Evolutionary conservation across 2,329 filamentous ascomycete genomes (phyloP).

Genomic region (Zasmidium cellare): DNA sequence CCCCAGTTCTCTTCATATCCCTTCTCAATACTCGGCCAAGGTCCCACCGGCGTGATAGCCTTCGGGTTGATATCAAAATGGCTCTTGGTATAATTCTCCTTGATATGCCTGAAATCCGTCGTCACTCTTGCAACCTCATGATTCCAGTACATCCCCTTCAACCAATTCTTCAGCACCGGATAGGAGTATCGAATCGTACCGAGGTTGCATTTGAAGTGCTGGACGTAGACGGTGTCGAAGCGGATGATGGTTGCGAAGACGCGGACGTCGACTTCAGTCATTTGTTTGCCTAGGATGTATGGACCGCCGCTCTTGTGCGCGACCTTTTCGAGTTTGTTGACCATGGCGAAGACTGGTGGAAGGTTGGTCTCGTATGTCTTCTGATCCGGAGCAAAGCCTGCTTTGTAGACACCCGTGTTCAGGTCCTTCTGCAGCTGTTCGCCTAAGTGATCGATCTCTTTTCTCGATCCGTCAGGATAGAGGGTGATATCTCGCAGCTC

Average conservation of each 20-base stretch:
- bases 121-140: constrained; percentile 56
- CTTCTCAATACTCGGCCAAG: constrained; percentile 59
- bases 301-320: constrained; percentile 51
- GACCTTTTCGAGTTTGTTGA: constrained; percentile 59
- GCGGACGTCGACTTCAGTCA: constrained; percentile 62
- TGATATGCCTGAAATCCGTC: constrained; percentile 67
- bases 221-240: constrained; percentile 62
- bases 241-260: constrained; percentile 60
- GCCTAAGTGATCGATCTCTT: constrained; percentile 54
- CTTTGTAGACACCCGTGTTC: constrained; percentile 60
- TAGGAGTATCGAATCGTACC: constrained; percentile 60
- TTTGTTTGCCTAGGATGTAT: constrained; percentile 54
- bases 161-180: constrained; percentile 61
- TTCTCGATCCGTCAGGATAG: constrained; percentile 52
- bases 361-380: constrained; percentile 57
- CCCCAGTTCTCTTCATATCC: constrained; percentile 52
- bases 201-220: constrained; percentile 68
- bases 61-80: constrained; percentile 61
- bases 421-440: constrained; percentile 58
- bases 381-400: constrained; percentile 60
- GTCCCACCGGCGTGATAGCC: constrained; percentile 63
- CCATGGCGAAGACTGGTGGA: constrained; percentile 56
- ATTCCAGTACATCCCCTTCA: constrained; percentile 61
- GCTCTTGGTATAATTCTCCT: constrained; percentile 66
- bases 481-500: constrained; percentile 48